Conservation (phyloP, 2,329 filamentous ascomycete genomes). For the Botrytis tulipae region DNA sequence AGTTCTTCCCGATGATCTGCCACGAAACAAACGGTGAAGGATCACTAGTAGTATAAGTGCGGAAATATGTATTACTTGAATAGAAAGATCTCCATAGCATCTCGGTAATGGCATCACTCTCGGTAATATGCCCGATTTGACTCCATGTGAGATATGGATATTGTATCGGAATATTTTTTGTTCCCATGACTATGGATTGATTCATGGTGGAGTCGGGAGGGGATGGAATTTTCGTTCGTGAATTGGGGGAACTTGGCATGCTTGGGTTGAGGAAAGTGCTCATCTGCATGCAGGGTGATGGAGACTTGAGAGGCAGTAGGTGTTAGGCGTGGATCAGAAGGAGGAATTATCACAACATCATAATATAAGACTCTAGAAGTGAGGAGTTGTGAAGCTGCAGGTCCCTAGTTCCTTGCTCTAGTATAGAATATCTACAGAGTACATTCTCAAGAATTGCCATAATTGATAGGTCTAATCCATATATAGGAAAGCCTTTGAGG, state of each 20-base stretch:
- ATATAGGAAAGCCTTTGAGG: background rate
- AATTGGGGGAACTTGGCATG: background rate
- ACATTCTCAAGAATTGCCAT: constrained; percentile 2
- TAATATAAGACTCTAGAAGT: background rate
- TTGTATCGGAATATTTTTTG: background rate
- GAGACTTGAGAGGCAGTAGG: background rate
- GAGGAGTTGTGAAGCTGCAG: background rate
- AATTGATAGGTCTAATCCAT: no score
- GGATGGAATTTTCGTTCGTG: background rate
- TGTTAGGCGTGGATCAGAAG: background rate
- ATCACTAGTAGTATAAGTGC: background rate
- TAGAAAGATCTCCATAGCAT: background rate
- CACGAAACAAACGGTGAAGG: constrained; percentile 1
- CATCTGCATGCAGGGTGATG: background rate
- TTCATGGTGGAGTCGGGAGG: background rate
- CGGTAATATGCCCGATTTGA: background rate
- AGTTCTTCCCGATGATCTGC: background rate
- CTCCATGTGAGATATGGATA: background rate
- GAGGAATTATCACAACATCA: background rate
- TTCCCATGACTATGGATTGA: constrained; percentile 4
- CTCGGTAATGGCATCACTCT: background rate
- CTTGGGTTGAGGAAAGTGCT: background rate
- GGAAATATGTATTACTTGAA: background rate
- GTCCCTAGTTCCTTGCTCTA: background rate
- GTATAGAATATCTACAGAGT: background rate